Base-by-base conservation (phyloP, 225 moss, liverwort and hornwort genomes). In the Pleurozium schreberi region DNA sequence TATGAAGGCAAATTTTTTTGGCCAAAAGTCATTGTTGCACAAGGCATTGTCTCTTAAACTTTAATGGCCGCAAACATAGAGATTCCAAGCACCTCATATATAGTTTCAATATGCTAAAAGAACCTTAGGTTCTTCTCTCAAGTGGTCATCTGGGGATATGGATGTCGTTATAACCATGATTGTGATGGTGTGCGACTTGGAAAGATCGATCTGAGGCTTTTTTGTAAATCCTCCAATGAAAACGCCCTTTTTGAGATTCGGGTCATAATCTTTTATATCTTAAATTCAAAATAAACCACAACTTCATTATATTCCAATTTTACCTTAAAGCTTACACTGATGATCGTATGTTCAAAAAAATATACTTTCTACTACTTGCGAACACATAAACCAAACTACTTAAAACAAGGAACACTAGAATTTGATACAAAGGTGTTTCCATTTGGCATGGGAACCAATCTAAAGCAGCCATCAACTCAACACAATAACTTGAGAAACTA, bases 81-180 rank as follows among this genome's bases (percentile, higher is more conserved):
- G 4, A 25, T 25, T 77, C 10, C 1, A n/a, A 55, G 6, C 38
- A 53, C 23, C 15, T 25, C 2, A 1, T 23, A 38, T 1, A 16
- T 17, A 16, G 10, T 78, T 53, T 17, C 38, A 78, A 55, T 0
- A 0, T 0, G 0, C 22, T 8, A 22, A 22, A 50, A 75, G 20
- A 21, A 34, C 3, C 34, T 19, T 34, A 3, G 5, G 12, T 20
- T 34, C 8, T 0, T 21, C 8, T 75, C 5, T 21, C 1, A 13
- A 0, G 11, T 7, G 7, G 50, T 75, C 34, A 21, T 50, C 33
- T 12, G 12, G 2, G 13, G 8, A 50, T 21, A 12, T 3, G 4
- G 2, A 22, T 3, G 8, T 1, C 1, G 3, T 21, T 49, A 21
- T 50, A 50, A 3, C 0, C 0, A 0, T 0, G 0, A 14, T 21